These are phyloP conservation scores for Sinapis alba DNA, from an alignment of 441 rosid genomes.

Conservation along the genomic window DNA sequence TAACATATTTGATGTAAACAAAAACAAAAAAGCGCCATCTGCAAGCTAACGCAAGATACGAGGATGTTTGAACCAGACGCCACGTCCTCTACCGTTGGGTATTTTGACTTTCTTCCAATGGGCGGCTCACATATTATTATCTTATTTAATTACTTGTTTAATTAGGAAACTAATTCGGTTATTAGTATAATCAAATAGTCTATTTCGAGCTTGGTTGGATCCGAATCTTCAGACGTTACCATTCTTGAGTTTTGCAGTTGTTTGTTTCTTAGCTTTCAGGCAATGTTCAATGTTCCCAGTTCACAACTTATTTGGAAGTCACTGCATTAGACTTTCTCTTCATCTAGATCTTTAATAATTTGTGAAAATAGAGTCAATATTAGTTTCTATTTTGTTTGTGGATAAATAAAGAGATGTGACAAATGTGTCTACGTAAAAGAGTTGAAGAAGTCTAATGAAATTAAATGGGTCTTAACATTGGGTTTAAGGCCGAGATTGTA, in stretches of 20 bases:
- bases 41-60: slow-evolving; percentile 10
- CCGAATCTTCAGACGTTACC: slow-evolving; percentile 27
- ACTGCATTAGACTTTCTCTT: slow-evolving; percentile 20
- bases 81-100: background rate
- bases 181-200: background rate
- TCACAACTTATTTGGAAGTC: slow-evolving; percentile 4
- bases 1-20: background rate
- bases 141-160: background rate
- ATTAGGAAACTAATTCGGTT: slow-evolving; percentile 11
- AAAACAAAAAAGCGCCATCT: background rate
- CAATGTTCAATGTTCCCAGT: slow-evolving; percentile 18
- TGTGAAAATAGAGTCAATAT: background rate
- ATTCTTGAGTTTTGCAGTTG: background rate
- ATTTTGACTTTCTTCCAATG: slow-evolving; percentile 30
- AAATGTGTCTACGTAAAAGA: slow-evolving; percentile 6
- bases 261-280: slow-evolving; percentile 3
- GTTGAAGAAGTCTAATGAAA: slow-evolving; percentile 12
- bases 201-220: background rate
- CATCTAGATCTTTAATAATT: background rate
- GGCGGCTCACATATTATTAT: slow-evolving; percentile 28
- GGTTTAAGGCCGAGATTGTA: slow-evolving; percentile 16
- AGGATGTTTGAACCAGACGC: slow-evolving; percentile 28
- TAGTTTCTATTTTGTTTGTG: background rate
- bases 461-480: slow-evolving; percentile 32
- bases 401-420: slow-evolving; percentile 11